These are phyloP conservation scores for Royoungia palumana DNA, from an alignment of 768 basidiomycete species.

Conservation along the genomic window DNA sequence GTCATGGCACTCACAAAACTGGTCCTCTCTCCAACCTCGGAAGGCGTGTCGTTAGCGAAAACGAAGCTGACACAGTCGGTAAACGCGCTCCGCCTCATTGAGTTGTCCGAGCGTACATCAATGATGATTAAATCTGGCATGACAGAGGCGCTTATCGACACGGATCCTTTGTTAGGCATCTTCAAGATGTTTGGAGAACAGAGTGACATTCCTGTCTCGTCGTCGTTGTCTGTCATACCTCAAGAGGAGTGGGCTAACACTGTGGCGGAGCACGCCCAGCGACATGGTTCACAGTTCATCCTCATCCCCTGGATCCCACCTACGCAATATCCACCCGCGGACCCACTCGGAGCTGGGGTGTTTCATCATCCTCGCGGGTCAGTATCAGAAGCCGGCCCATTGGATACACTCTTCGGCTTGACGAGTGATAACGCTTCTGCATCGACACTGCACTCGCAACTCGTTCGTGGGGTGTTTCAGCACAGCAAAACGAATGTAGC, in stretches of 20 bases:
- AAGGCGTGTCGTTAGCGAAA: constrained; percentile 2
- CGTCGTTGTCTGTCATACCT: constrained; percentile 73
- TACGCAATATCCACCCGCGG: constrained; percentile 30
- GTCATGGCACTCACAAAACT: constrained; percentile 90
- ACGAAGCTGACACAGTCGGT: constrained; percentile 33
- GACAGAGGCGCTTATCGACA: constrained; percentile 64
- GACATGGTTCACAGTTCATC: constrained; percentile 64
- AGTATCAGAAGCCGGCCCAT: constrained; percentile 50
- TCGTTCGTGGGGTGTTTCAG: constrained; percentile 78
- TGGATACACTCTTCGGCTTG: constrained; percentile 74
- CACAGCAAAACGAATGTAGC: constrained; percentile 74
- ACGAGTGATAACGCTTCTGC: constrained; percentile 45
- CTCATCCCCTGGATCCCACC: constrained; percentile 78
- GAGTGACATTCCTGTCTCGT: constrained; percentile 50
- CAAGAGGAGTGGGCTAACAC: constrained; percentile 67
- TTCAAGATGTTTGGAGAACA: constrained; percentile 75
- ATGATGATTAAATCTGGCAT: constrained; percentile 64
- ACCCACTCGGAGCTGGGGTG: constrained; percentile 27
- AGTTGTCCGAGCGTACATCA: constrained; percentile 65
- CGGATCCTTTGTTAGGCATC: constrained; percentile 69
- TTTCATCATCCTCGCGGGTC: background rate
- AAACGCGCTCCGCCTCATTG: constrained; percentile 83
- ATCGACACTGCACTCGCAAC: constrained; percentile 70
- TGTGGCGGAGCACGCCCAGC: constrained; percentile 58
- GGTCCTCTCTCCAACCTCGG: constrained; percentile 43